phyloP scores from a whole-genome alignment of 1,284 basidiomycete genomes.

The Meripilus lineatus region DNA sequence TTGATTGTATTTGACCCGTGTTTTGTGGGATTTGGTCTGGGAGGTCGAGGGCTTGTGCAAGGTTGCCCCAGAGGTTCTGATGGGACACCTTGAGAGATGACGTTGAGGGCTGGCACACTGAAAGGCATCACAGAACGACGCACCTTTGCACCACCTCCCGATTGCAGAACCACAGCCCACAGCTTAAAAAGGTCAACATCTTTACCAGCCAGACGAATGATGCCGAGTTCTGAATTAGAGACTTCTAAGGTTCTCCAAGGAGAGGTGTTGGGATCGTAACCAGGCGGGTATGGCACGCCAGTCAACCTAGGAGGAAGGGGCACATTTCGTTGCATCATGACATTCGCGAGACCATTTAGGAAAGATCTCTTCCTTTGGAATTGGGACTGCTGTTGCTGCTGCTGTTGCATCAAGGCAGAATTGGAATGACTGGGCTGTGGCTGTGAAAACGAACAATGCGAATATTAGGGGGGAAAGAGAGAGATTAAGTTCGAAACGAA shows the following conservation, averaged over 20 bases:
- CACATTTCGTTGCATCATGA: conserved; percentile 47
- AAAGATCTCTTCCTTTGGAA: conserved; percentile 56
- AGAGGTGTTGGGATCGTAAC: conserved; percentile 56
- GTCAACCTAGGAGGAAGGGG: conserved; percentile 67
- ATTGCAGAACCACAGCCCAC: conserved; percentile 51
- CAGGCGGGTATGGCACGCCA: conserved; percentile 44
- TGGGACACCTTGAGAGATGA: conserved; percentile 27
- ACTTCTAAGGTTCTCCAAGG: conserved; percentile 61
- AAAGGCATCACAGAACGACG: conserved; percentile 18
- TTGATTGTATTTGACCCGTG: conserved; percentile 39
- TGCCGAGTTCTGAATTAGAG: conserved; percentile 48
- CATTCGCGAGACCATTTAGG: conserved; percentile 47
- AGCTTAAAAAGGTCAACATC: conserved; percentile 75
- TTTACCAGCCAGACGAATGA: conserved; percentile 67
- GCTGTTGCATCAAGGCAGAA: conserved; percentile 13
- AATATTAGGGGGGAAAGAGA: conserved; percentile 6
- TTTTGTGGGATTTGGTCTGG: conserved; percentile 51
- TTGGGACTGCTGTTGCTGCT: conserved; percentile 18
- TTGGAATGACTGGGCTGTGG: conserved; percentile 16
- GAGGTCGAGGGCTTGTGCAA: conserved; percentile 56
- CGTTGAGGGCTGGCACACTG: conserved; percentile 6
- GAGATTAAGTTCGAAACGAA: conserved; percentile 10
- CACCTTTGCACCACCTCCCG: conserved; percentile 58
- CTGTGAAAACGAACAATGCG: conserved; percentile 13
- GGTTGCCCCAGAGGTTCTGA: conserved; percentile 44